Evolutionary conservation across 1,284 basidiomycete genomes (phyloP).

Genomic region (Polyporus tsugae): DNA sequence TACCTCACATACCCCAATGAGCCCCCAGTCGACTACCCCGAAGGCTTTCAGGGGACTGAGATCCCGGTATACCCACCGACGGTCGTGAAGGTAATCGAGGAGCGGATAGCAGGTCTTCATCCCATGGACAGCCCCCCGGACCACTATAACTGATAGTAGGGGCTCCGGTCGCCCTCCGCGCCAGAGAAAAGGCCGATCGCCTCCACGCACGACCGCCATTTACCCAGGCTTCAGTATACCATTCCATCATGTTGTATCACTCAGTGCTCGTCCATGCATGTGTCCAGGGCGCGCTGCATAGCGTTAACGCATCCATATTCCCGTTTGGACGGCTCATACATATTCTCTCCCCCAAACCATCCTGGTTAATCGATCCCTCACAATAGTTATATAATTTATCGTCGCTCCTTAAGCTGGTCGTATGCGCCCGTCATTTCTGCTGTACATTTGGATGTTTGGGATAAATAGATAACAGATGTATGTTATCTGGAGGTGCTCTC

Average conservation of each 20-base stretch:
- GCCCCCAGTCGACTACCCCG: constrained; percentile 69
- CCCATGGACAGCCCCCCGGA: constrained; percentile 11
- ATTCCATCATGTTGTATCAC: constrained; percentile 3
- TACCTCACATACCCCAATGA: constrained; percentile 61
- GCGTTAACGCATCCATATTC: not conserved
- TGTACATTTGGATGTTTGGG: not conserved
- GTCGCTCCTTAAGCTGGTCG: not conserved
- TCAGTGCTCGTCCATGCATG: not conserved
- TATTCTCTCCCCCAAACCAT: not conserved
- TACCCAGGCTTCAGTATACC: not conserved
- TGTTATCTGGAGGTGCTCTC: not conserved
- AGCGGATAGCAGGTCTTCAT: constrained; percentile 53
- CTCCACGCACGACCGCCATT: not conserved
- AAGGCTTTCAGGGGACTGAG: constrained; percentile 76
- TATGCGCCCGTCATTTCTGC: not conserved
- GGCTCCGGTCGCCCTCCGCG: not conserved
- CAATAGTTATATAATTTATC: not conserved
- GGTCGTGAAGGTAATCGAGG: constrained; percentile 65
- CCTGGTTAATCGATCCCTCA: not conserved
- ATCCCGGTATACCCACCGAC: constrained; percentile 73
- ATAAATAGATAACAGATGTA: not conserved
- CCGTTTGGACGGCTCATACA: not conserved
- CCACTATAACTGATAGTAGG: not conserved
- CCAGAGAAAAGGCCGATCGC: not conserved
- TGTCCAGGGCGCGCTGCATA: not conserved